A percentile compares a stretch with the other conserved stretches of the same genome.
phyloP scores from a whole-genome alignment of 306 rosid genomes.

The Echinosophora koreensis region DNA sequence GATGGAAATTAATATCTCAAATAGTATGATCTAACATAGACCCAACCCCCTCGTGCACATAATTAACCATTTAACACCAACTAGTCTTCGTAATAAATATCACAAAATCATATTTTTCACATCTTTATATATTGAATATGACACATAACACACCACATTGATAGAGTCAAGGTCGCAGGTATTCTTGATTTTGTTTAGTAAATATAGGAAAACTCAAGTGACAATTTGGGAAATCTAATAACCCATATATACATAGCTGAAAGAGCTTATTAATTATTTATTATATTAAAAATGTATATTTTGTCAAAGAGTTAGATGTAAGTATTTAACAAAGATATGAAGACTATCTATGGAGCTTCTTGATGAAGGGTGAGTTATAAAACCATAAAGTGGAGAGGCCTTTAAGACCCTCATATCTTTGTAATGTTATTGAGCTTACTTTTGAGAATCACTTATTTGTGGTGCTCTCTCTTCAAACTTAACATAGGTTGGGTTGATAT shows the following conservation, averaged over 20 bases:
- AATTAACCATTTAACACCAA: constrained; percentile 24
- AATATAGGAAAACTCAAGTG: constrained; percentile 24
- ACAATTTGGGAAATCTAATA: constrained; percentile 43
- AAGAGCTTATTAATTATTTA: constrained; percentile 38
- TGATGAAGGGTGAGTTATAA: constrained; percentile 57
- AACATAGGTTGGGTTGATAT: neutral
- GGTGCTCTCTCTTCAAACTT: constrained; percentile 8
- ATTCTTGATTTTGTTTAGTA: constrained; percentile 33
- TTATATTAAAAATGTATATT: constrained; percentile 18
- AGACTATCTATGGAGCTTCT: constrained; percentile 50
- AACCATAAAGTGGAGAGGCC: constrained; percentile 45
- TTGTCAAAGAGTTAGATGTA: constrained; percentile 82
- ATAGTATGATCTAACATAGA: constrained; percentile 51
- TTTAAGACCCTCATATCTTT: constrained; percentile 55
- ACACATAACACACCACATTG: constrained; percentile 41
- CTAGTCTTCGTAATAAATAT: constrained; percentile 29
- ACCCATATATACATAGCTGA: too few relatives aligned
- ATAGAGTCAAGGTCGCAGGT: constrained; percentile 44
- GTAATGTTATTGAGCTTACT: constrained; percentile 49
- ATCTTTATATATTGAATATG: constrained; percentile 31
- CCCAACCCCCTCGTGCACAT: constrained; percentile 60
- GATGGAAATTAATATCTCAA: constrained; percentile 45
- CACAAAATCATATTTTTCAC: constrained; percentile 5
- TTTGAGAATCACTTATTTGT: constrained; percentile 39
- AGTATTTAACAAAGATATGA: constrained; percentile 44